Evolutionary conservation across 495 filamentous ascomycete species (phyloP).

Genomic region (Beverwykella pulmonaria): DNA sequence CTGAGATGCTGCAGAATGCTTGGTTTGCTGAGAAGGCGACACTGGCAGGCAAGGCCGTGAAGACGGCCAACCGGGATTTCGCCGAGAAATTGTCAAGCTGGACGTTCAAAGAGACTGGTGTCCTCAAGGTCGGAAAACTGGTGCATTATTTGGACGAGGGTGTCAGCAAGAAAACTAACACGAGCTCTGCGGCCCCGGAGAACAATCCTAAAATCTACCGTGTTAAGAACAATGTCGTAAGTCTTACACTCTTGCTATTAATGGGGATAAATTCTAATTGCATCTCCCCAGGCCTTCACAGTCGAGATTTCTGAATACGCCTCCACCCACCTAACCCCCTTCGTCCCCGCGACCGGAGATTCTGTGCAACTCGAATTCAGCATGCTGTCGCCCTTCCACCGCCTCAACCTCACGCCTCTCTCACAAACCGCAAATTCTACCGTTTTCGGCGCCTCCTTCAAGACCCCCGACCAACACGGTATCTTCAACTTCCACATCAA

Average conservation of each 20-base stretch:
- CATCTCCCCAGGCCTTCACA: slow-evolving; percentile 68
- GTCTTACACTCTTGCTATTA: slow-evolving; percentile 43
- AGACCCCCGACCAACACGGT: slow-evolving; percentile 90
- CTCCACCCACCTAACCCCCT: slow-evolving; percentile 71
- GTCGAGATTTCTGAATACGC: slow-evolving; percentile 86
- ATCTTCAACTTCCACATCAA: slow-evolving; percentile 97
- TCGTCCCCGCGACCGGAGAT: slow-evolving; percentile 68
- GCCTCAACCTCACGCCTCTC: slow-evolving; percentile 69
- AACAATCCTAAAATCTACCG: slow-evolving; percentile 89
- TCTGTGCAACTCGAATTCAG: slow-evolving; percentile 90
- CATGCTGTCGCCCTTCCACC: slow-evolving; percentile 98
- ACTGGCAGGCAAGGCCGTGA: slow-evolving; percentile 49
- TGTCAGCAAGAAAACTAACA: slow-evolving; percentile 48
- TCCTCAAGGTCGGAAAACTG: slow-evolving; percentile 81
- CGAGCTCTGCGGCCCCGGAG: slow-evolving; percentile 41
- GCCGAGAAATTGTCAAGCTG: slow-evolving; percentile 79
- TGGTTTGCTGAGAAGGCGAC: slow-evolving; percentile 85
- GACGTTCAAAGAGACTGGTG: slow-evolving; percentile 93
- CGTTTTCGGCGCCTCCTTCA: slow-evolving; percentile 75
- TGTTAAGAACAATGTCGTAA: slow-evolving; percentile 94
- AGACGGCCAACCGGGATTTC: slow-evolving; percentile 81
- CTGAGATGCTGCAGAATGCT: slow-evolving; percentile 81
- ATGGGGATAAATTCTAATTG: slow-evolving; percentile 25
- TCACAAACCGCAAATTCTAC: slow-evolving; percentile 64
- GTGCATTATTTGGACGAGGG: slow-evolving; percentile 73